phyloP scores from a whole-genome alignment of 371 early-diverging fungal genomes.

The Mortierella sp. region DNA sequence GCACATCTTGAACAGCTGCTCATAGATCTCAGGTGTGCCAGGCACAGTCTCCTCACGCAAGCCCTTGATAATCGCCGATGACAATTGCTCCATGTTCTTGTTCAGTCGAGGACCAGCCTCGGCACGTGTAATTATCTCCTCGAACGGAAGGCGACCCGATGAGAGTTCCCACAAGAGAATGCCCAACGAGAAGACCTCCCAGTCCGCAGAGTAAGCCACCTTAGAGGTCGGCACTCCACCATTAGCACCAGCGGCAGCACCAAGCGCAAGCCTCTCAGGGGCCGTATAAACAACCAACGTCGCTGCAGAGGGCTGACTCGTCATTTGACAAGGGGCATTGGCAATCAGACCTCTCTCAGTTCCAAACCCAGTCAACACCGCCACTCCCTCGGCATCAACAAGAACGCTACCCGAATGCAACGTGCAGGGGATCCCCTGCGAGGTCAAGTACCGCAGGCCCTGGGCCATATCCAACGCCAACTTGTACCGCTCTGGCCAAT shows the following conservation, averaged over 20 bases:
- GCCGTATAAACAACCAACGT: conserved; percentile 46
- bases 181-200: conserved; percentile 48
- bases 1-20: conserved; percentile 58
- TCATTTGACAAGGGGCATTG: conserved; percentile 51
- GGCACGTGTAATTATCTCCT: conserved; percentile 51
- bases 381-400: conserved; percentile 47
- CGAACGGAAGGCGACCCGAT: conserved; percentile 47
- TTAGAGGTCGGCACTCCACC: conserved; percentile 29
- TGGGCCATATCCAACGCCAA: conserved; percentile 48
- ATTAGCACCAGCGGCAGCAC: conserved; percentile 34
- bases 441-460: conserved; percentile 34
- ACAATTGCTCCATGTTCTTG: conserved; percentile 55
- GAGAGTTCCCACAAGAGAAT: conserved; percentile 54
- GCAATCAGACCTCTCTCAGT: conserved; percentile 33
- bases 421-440: conserved; percentile 35
- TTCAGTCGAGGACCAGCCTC: conserved; percentile 48
- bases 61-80: conserved; percentile 51
- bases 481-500: conserved; percentile 54
- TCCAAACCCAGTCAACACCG: conserved; percentile 46
- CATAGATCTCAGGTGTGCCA: conserved; percentile 55
- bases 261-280: conserved; percentile 34
- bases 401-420: conserved; percentile 45
- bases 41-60: conserved; percentile 46
- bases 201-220: conserved; percentile 17
- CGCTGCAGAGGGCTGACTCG: conserved; percentile 35